phyloP scores from a whole-genome alignment of 2,329 filamentous ascomycete genomes.

The Penicillium occitanis region DNA sequence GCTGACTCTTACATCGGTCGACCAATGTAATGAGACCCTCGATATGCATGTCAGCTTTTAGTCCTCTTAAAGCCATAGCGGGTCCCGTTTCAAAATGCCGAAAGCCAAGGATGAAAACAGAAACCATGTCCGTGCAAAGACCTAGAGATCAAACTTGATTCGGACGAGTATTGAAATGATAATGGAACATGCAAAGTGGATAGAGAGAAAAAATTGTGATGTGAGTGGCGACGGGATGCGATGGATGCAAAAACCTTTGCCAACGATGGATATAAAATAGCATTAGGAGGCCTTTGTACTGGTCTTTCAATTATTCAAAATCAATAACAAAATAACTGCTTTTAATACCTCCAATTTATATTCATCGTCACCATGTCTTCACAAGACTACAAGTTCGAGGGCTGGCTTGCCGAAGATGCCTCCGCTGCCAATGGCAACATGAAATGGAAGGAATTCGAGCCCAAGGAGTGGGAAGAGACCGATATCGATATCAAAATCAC shows the following conservation, averaged over 20 bases:
- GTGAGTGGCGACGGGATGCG: background rate
- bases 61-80: background rate
- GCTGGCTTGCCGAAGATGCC: slow-evolving; percentile 13
- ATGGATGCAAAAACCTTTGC: background rate
- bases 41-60: background rate
- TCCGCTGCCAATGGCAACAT: slow-evolving; percentile 47
- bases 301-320: background rate
- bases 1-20: background rate
- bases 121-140: background rate
- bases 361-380: background rate
- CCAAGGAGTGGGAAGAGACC: slow-evolving; percentile 65
- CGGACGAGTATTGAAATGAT: background rate
- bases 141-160: background rate
- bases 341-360: background rate
- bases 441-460: slow-evolving; percentile 58
- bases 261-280: slow-evolving; percentile 4
- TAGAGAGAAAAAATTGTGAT: background rate
- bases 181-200: background rate
- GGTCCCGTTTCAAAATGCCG: background rate
- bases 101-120: background rate
- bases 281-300: background rate
- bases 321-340: background rate
- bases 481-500: slow-evolving; percentile 65
- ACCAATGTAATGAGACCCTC: background rate
- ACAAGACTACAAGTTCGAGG: slow-evolving; percentile 19